Evolutionary conservation across 345 rosid species (phyloP).

Genomic region (Salix koriyanagi): DNA sequence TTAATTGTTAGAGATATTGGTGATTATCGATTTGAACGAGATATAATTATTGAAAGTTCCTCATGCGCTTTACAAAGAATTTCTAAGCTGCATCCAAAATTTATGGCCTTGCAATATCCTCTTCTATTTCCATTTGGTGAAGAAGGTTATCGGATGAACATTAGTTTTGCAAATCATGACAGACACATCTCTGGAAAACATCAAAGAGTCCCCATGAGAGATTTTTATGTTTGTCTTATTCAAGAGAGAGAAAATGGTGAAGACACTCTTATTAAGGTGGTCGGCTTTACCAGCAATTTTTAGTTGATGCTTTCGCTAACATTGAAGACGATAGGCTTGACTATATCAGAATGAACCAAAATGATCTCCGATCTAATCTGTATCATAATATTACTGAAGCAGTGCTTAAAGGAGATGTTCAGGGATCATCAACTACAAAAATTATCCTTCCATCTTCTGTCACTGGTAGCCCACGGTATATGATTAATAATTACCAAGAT

Average conservation of each 20-base stretch:
- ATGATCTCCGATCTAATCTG: background rate
- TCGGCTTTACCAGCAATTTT: background rate
- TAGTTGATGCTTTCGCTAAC: background rate
- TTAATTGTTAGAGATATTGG: background rate
- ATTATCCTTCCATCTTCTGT: background rate
- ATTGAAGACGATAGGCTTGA: background rate
- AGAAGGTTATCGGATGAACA: background rate
- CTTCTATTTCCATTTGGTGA: background rate
- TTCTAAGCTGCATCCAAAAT: background rate
- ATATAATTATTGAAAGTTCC: background rate
- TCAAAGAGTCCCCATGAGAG: background rate
- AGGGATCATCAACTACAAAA: background rate
- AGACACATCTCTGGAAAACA: fast-evolving
- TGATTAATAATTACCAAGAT: background rate
- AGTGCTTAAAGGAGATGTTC: background rate
- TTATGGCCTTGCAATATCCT: background rate
- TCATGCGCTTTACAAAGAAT: fast-evolving
- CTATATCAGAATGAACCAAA: background rate
- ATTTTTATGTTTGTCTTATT: background rate
- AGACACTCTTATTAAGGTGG: background rate
- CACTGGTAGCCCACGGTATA: too few relatives aligned
- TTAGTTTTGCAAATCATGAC: background rate
- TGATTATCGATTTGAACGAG: fast-evolving
- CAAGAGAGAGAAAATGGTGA: background rate
- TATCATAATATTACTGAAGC: background rate